Conservation (phyloP, 2,329 filamentous ascomycete genomes). For the Colletotrichum phormii region DNA sequence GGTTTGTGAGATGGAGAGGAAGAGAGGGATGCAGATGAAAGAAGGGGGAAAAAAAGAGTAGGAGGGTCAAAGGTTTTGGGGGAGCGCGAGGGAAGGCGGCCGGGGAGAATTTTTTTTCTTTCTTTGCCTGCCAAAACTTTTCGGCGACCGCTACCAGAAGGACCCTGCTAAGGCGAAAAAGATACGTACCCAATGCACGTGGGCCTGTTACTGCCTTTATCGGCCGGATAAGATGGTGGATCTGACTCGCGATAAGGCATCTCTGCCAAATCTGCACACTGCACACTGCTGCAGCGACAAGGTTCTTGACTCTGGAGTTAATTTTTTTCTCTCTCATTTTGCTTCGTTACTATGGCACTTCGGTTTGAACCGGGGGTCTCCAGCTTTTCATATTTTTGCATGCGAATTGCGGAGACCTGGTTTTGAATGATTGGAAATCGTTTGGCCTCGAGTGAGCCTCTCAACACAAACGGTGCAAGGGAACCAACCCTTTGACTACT, state of each 20-base stretch:
- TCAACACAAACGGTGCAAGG: background rate
- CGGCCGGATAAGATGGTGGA: slow-evolving; percentile 16
- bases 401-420: slow-evolving; percentile 3
- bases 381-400: slow-evolving; percentile 15
- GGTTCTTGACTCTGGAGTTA: slow-evolving; percentile 26
- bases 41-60: slow-evolving; percentile 15
- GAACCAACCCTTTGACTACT: background rate
- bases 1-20: slow-evolving; percentile 30
- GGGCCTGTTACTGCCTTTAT: slow-evolving; percentile 15
- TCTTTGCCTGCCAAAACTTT: slow-evolving; percentile 31
- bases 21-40: slow-evolving; percentile 33
- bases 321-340: background rate
- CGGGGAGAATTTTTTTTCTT: slow-evolving; percentile 35
- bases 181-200: slow-evolving; percentile 25
- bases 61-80: slow-evolving; percentile 31
- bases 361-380: background rate
- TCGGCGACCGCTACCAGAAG: slow-evolving; percentile 24
- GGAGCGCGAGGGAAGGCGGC: slow-evolving; percentile 27
- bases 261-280: slow-evolving; percentile 11
- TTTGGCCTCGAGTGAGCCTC: slow-evolving; percentile 15
- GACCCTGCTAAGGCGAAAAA: slow-evolving; percentile 35
- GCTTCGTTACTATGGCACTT: background rate
- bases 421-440: background rate
- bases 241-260: slow-evolving; percentile 37
- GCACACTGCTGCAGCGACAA: background rate